These are phyloP conservation scores for Plectosphaerella sp. DNA, from an alignment of 2,329 filamentous ascomycete species.

Conservation along the genomic window DNA sequence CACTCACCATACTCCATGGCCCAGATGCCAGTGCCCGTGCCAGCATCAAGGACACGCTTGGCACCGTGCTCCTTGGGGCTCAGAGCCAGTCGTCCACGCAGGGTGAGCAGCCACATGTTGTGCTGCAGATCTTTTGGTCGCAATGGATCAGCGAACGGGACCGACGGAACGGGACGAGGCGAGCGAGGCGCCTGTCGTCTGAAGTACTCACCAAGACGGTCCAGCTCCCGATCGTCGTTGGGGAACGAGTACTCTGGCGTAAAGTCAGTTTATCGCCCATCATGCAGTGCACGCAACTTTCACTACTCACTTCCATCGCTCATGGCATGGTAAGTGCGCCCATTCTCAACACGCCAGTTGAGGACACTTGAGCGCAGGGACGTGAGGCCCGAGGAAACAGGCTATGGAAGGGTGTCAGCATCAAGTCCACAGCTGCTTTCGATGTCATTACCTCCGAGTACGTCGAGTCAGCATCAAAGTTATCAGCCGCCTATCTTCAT, in stretches of 20 bases:
- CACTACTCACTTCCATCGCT: constrained; percentile 17
- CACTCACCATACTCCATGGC: constrained; percentile 18
- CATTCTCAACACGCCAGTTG: constrained; percentile 9
- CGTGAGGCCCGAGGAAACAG: not conserved
- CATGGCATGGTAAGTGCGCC: constrained; percentile 9
- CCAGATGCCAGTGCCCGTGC: constrained; percentile 21
- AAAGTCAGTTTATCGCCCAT: not conserved
- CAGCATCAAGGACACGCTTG: constrained; percentile 16
- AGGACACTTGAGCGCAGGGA: constrained; percentile 4
- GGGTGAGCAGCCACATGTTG: constrained; percentile 25
- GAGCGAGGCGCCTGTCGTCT: not conserved
- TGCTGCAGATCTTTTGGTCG: constrained; percentile 26
- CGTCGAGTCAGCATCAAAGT: not conserved
- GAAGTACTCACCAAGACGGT: constrained; percentile 3
- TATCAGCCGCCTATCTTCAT: not conserved
- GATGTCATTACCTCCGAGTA: not conserved
- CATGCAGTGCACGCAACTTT: not conserved
- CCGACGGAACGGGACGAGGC: too few relatives aligned
- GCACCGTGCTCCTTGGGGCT: constrained; percentile 17
- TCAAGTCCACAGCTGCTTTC: not conserved
- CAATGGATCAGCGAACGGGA: not conserved
- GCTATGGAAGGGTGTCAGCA: not conserved
- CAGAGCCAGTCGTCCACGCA: constrained; percentile 22
- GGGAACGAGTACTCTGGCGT: constrained; percentile 3
- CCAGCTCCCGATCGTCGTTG: constrained; percentile 7